Percentiles rank a stretch among this genome's conserved stretches.
Conservation (phyloP, 345 rosid species). For the Angophora floribunda region DNA sequence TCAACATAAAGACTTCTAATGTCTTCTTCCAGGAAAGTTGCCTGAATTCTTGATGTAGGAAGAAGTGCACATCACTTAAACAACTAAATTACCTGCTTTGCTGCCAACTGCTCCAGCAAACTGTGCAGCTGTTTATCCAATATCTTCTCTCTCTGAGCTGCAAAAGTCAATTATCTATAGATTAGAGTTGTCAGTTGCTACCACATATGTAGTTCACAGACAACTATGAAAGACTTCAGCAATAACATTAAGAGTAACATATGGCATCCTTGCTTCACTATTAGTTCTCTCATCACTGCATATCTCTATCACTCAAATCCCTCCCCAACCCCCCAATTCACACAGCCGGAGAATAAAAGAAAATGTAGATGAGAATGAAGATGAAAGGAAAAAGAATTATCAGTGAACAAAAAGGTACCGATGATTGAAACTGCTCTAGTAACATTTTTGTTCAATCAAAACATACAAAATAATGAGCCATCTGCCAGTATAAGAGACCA, state of each 20-base stretch:
- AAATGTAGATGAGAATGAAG: background rate
- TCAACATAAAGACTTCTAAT: slow-evolving; percentile 1
- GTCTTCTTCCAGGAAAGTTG: background rate
- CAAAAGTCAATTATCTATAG: background rate
- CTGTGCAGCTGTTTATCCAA: slow-evolving; percentile 88
- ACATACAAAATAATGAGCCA: background rate
- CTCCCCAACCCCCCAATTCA: background rate
- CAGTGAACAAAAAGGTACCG: background rate
- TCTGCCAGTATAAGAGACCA: background rate
- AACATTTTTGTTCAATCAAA: background rate
- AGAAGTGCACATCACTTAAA: background rate
- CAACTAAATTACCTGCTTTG: slow-evolving; percentile 51
- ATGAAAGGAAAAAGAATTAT: background rate
- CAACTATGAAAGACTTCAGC: background rate
- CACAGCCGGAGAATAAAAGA: background rate
- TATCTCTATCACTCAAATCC: background rate
- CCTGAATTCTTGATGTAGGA: background rate
- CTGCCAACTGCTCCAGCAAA: slow-evolving; percentile 83
- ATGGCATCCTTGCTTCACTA: background rate
- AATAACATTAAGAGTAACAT: background rate
- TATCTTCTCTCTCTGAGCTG: slow-evolving; percentile 91
- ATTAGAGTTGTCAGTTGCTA: background rate
- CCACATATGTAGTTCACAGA: background rate
- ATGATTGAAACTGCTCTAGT: background rate
- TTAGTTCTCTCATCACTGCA: background rate